Conservation (phyloP, 2,329 filamentous ascomycete species). For the Tolypocladium ophioglossoides region DNA sequence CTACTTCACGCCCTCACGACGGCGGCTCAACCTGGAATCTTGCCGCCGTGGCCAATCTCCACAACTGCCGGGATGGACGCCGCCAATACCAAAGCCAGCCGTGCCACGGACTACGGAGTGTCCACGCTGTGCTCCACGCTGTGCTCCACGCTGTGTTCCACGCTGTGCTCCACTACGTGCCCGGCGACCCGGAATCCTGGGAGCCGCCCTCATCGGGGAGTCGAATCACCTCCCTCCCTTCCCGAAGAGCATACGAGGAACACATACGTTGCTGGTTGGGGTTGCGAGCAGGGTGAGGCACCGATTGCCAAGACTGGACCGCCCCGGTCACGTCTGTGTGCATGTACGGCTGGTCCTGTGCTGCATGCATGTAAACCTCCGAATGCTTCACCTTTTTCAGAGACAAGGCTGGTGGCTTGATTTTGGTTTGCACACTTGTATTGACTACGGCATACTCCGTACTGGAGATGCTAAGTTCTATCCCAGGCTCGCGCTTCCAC, state of each 20-base stretch:
- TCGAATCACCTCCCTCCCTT: neutral
- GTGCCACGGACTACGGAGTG: neutral
- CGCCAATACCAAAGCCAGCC: neutral
- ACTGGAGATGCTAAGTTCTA: neutral
- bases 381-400: neutral
- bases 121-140: neutral
- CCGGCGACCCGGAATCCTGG: slow-evolving; percentile 1
- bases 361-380: neutral
- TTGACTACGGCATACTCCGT: neutral
- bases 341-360: neutral
- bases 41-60: neutral
- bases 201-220: neutral
- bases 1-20: neutral
- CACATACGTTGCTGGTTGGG: neutral
- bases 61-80: neutral
- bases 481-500: neutral
- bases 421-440: neutral
- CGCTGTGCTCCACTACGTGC: neutral
- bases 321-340: neutral
- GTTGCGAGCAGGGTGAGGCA: neutral
- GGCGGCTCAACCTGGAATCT: neutral
- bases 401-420: neutral
- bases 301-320: neutral
- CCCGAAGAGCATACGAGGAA: neutral
- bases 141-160: neutral